These are phyloP conservation scores for Hyphodiscus hymeniophilus DNA, from an alignment of 495 filamentous ascomycete genomes.

Conservation along the genomic window DNA sequence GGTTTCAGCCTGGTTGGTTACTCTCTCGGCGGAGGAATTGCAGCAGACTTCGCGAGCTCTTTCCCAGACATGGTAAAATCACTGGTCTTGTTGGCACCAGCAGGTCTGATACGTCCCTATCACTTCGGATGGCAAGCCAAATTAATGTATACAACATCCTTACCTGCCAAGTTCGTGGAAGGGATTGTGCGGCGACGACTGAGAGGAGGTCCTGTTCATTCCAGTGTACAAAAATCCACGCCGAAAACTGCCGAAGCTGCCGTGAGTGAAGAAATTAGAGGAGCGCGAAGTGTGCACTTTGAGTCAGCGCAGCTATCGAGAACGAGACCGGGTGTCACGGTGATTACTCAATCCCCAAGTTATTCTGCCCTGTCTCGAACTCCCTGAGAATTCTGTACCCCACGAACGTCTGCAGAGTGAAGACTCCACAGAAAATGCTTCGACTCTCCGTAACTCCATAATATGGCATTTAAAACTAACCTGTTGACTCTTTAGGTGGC, in stretches of 20 bases:
- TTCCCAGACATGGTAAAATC: constrained; percentile 60
- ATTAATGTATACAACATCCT: constrained; percentile 51
- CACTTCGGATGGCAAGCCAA: constrained; percentile 51
- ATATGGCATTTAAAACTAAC: too few relatives aligned
- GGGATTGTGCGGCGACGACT: constrained; percentile 49
- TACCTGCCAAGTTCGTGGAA: constrained; percentile 50
- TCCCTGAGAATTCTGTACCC: too few relatives aligned
- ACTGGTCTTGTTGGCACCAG: constrained; percentile 66
- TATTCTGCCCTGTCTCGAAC: too few relatives aligned
- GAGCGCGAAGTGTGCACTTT: constrained; percentile 3
- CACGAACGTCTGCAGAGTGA: too few relatives aligned
- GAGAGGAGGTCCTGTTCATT: constrained; percentile 12
- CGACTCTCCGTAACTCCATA: too few relatives aligned
- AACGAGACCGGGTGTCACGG: constrained; percentile 27
- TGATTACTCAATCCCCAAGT: too few relatives aligned
- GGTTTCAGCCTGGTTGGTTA: constrained; percentile 73
- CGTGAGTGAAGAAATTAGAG: constrained; percentile 14
- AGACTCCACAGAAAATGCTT: too few relatives aligned
- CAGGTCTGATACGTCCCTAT: constrained; percentile 60
- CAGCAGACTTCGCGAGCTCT: constrained; percentile 60
- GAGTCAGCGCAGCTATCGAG: constrained; percentile 24
- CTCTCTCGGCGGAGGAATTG: constrained; percentile 75
- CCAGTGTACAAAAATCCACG: neutral
- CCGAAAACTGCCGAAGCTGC: constrained; percentile 1
- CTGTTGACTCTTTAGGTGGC: too few relatives aligned